phyloP scores from a whole-genome alignment of 202 grass and related monocot genomes.

The Cymbopogon flexuosus region DNA sequence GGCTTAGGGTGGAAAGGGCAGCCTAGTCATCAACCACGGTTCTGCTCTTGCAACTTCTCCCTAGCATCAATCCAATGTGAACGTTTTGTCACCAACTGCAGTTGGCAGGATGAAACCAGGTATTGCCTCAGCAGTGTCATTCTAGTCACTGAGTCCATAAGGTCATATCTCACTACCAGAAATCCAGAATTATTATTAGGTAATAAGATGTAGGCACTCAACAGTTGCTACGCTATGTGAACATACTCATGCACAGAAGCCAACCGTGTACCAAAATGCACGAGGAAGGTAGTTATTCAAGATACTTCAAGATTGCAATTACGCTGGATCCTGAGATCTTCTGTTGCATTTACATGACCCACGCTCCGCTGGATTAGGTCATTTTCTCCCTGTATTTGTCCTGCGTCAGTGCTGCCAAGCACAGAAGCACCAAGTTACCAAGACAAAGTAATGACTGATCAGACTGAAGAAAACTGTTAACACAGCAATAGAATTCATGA shows the following conservation, averaged over 20 bases:
- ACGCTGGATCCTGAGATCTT: slow-evolving; percentile 18
- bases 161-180: neutral
- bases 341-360: neutral
- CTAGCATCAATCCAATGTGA: slow-evolving; percentile 3
- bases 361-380: slow-evolving; percentile 12
- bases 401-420: slow-evolving; percentile 28
- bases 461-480: neutral
- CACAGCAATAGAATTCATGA: neutral
- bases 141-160: neutral
- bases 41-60: neutral
- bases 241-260: neutral
- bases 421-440: slow-evolving; percentile 32
- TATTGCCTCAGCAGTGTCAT: neutral
- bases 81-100: neutral
- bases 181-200: slow-evolving; percentile 11
- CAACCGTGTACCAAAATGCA: slow-evolving; percentile 1
- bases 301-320: slow-evolving; percentile 4
- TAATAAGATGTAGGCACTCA: slow-evolving; percentile 4
- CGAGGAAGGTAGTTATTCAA: neutral
- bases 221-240: neutral
- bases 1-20: slow-evolving; percentile 1
- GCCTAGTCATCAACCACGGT: slow-evolving; percentile 36
- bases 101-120: neutral
- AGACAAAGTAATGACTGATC: neutral
- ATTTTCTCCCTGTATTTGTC: neutral